Conservation (phyloP, 441 rosid genomes). For the Eruca vesicaria region DNA sequence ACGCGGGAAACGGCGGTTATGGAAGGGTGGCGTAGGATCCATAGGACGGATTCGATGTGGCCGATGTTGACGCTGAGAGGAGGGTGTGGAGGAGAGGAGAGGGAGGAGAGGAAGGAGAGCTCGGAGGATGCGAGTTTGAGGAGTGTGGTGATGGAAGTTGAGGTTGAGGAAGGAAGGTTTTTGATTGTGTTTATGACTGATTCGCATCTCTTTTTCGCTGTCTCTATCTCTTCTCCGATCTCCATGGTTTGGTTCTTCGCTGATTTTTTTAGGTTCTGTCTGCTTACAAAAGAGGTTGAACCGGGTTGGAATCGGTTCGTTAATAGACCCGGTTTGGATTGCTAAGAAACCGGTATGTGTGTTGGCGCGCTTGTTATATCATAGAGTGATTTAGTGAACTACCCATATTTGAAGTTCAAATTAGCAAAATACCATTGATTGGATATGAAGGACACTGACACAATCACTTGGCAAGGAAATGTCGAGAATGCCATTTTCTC, state of each 20-base stretch:
- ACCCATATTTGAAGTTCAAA: too few relatives aligned
- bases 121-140: conserved; percentile 68
- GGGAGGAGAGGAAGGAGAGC: conserved; percentile 68
- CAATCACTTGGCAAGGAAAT: too few relatives aligned
- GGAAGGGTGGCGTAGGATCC: conserved; percentile 55
- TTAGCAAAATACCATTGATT: too few relatives aligned
- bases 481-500: too few relatives aligned
- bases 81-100: conserved; percentile 20
- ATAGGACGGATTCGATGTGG: conserved; percentile 73
- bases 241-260: conserved; percentile 8
- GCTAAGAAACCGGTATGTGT: too few relatives aligned
- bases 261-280: background rate
- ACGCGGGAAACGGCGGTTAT: conserved; percentile 76
- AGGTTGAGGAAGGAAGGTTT: conserved; percentile 35
- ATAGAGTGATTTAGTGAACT: too few relatives aligned
- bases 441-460: too few relatives aligned
- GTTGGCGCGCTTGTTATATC: too few relatives aligned
- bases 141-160: conserved; percentile 52
- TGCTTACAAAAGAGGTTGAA: background rate
- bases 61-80: conserved; percentile 74
- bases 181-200: conserved; percentile 42
- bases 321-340: background rate
- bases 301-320: background rate
- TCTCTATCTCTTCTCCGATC: conserved; percentile 40
- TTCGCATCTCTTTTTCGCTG: conserved; percentile 56